Conservation (phyloP, 192 early-diverging fungal genomes). For the Entomortierella lignicola region DNA sequence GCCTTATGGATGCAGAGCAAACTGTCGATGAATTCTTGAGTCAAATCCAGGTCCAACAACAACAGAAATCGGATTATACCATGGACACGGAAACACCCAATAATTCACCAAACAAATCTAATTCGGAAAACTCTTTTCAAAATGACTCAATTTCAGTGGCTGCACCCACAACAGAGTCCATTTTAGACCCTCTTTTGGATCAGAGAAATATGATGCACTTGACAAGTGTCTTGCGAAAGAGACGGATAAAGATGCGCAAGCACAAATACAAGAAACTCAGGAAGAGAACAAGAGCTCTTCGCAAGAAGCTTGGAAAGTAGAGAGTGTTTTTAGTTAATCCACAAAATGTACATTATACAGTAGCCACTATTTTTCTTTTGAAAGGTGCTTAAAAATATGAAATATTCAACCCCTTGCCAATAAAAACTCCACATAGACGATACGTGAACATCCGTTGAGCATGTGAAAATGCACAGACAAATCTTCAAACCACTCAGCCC, state of each 20-base stretch:
- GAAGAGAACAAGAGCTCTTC: conserved; percentile 77
- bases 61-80: background rate
- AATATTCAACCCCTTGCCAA: too few species aligned
- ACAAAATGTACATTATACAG: too few species aligned
- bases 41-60: conserved; percentile 9
- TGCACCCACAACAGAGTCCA: background rate
- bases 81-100: background rate
- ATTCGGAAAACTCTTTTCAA: background rate
- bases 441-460: too few species aligned
- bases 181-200: conserved; percentile 18
- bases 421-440: too few species aligned
- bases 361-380: too few species aligned
- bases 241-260: conserved; percentile 94
- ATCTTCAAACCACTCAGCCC: too few species aligned
- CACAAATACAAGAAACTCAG: conserved; percentile 93
- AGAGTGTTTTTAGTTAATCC: background rate
- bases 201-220: conserved; percentile 55
- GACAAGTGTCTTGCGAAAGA: conserved; percentile 85
- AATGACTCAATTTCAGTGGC: conserved; percentile 3
- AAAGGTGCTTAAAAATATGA: too few species aligned
- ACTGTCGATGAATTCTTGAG: conserved; percentile 23
- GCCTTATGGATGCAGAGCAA: conserved; percentile 18
- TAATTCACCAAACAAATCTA: background rate
- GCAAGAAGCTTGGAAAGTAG: conserved; percentile 80
- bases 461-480: too few species aligned